Conservation (phyloP, 371 early-diverging fungal genomes). For the Batrachochytrium dendrobatidis region DNA sequence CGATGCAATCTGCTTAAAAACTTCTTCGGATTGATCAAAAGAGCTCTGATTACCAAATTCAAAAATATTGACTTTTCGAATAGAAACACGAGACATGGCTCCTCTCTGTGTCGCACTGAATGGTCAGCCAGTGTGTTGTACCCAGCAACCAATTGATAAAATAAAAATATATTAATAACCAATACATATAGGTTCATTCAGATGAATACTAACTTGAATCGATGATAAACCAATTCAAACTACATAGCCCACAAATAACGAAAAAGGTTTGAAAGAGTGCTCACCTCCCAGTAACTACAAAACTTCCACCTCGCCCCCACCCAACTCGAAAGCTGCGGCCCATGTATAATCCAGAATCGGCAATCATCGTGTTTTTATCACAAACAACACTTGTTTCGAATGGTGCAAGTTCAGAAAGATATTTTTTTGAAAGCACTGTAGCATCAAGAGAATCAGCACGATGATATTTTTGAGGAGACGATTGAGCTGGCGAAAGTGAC, state of each 20-base stretch:
- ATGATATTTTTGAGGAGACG: not conserved
- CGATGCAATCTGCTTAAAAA: no score
- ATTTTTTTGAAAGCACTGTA: not conserved
- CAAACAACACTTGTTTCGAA: slow-evolving; percentile 3
- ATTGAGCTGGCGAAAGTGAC: no score
- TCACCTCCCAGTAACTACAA: slow-evolving; percentile 39
- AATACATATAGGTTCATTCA: no score
- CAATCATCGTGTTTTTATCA: slow-evolving; percentile 11
- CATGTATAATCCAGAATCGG: slow-evolving; percentile 64
- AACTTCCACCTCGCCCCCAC: slow-evolving; percentile 63
- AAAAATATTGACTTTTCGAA: slow-evolving; percentile 1
- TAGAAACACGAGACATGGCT: slow-evolving; percentile 10
- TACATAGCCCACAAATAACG: no score
- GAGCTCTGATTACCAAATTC: no score
- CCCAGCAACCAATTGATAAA: no score
- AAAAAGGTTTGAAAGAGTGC: slow-evolving; percentile 5
- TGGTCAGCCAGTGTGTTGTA: no score
- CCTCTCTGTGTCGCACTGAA: not conserved
- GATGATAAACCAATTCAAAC: no score
- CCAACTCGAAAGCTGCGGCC: slow-evolving; percentile 67
- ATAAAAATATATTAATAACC: no score
- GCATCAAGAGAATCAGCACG: not conserved
- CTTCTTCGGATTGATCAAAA: no score
- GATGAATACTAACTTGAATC: no score
- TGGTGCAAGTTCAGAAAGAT: slow-evolving; percentile 4